Evolutionary conservation across 2,329 filamentous ascomycete genomes (phyloP).

Genomic region (Verticillium albo-atrum): DNA sequence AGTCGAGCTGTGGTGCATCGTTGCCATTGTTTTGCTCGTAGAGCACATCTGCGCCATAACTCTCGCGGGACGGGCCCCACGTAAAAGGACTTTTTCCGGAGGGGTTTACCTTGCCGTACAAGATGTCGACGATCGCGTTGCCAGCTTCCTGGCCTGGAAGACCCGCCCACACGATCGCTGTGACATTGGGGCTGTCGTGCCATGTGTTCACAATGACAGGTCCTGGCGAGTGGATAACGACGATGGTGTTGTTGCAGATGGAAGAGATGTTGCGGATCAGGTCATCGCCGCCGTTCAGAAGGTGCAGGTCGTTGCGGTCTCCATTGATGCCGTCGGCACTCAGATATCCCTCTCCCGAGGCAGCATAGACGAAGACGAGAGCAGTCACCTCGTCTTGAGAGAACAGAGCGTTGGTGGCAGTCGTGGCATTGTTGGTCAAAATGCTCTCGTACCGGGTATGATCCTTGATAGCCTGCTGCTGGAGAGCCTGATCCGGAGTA

Average conservation of each 20-base stretch:
- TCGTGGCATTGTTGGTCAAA: slow-evolving; percentile 58
- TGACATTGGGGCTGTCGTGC: slow-evolving; percentile 72
- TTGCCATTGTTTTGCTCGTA: slow-evolving; percentile 42
- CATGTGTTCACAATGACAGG: slow-evolving; percentile 73
- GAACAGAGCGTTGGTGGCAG: slow-evolving; percentile 57
- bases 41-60: slow-evolving; percentile 57
- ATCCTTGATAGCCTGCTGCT: slow-evolving; percentile 40
- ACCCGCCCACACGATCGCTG: slow-evolving; percentile 78
- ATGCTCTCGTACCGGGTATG: slow-evolving; percentile 55
- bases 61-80: slow-evolving; percentile 61
- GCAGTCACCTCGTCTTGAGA: slow-evolving; percentile 59
- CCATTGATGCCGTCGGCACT: slow-evolving; percentile 76
- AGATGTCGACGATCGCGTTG: slow-evolving; percentile 72
- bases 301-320: slow-evolving; percentile 86
- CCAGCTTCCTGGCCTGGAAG: slow-evolving; percentile 80
- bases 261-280: slow-evolving; percentile 66
- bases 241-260: slow-evolving; percentile 81
- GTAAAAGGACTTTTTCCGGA: slow-evolving; percentile 76
- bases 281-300: slow-evolving; percentile 78
- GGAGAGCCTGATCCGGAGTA: slow-evolving; percentile 67
- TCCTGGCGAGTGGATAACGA: slow-evolving; percentile 83
- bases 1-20: slow-evolving; percentile 53
- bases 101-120: slow-evolving; percentile 77
- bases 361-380: slow-evolving; percentile 86
- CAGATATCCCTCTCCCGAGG: slow-evolving; percentile 84